A percentile compares a stretch with the other conserved stretches of the same genome.
phyloP scores from a whole-genome alignment of 2,329 filamentous ascomycete species.

The Clarireedia paspali region DNA sequence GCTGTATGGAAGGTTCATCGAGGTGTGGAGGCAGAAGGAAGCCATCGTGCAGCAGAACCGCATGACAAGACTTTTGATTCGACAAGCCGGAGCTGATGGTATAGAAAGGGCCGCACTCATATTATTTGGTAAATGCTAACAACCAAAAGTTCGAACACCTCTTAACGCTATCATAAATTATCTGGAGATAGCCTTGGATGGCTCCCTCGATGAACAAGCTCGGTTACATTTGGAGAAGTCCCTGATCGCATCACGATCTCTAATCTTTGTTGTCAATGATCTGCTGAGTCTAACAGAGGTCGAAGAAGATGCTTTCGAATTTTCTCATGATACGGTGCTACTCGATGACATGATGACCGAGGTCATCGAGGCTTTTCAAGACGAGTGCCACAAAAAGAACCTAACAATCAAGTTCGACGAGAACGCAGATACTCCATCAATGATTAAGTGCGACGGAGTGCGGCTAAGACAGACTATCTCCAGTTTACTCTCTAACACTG shows the following conservation, averaged over 20 bases:
- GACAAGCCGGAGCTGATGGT: conserved; percentile 8
- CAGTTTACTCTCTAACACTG: conserved; percentile 19
- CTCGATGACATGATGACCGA: conserved; percentile 63
- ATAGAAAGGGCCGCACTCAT: not conserved
- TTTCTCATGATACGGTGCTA: conserved; percentile 77
- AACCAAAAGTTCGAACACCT: conserved; percentile 70
- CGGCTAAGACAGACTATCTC: conserved; percentile 18
- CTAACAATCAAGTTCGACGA: conserved; percentile 13
- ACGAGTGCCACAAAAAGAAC: conserved; percentile 52
- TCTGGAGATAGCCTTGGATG: conserved; percentile 82
- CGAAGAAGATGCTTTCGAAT: conserved; percentile 69
- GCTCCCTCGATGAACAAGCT: conserved; percentile 69
- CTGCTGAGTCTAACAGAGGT: conserved; percentile 81
- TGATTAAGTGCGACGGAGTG: conserved; percentile 16
- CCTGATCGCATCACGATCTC: conserved; percentile 82
- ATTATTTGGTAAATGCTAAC: not conserved
- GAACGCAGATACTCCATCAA: conserved; percentile 10
- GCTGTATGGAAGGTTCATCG: conserved; percentile 82
- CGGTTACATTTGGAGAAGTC: conserved; percentile 77
- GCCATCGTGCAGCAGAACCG: conserved; percentile 68
- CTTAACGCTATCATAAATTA: conserved; percentile 97
- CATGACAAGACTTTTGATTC: conserved; percentile 60
- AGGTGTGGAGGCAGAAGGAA: conserved; percentile 89
- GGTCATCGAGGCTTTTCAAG: conserved; percentile 64
- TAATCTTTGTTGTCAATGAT: conserved; percentile 93